Evolutionary conservation across 305 asterid genomes (phyloP).

Genomic region (Fraxinus greggii): DNA sequence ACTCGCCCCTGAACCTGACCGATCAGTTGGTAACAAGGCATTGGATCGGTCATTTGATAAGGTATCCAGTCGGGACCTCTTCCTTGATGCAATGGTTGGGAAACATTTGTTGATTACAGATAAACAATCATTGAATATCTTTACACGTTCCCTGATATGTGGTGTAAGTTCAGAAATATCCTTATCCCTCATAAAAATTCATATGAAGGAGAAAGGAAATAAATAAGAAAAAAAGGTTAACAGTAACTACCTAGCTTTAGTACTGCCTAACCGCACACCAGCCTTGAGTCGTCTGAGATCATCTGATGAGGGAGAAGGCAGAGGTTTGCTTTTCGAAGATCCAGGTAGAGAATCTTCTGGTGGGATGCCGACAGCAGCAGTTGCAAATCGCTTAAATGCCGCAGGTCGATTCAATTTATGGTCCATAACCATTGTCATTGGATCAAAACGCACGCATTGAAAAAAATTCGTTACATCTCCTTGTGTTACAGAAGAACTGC

Average conservation of each 20-base stretch:
- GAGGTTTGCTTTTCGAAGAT: slow-evolving; percentile 55
- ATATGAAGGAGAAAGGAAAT: slow-evolving; percentile 8
- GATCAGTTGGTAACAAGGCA: slow-evolving; percentile 55
- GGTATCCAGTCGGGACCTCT: slow-evolving; percentile 80
- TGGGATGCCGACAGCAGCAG: slow-evolving; percentile 72
- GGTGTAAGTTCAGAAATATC: slow-evolving; percentile 28
- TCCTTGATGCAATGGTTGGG: slow-evolving; percentile 76
- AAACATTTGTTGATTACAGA: slow-evolving; percentile 81
- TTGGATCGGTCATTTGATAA: slow-evolving; percentile 67
- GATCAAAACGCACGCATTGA: slow-evolving; percentile 86
- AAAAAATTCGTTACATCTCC: slow-evolving; percentile 74
- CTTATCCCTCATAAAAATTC: slow-evolving; percentile 22
- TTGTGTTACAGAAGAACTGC: slow-evolving; percentile 61
- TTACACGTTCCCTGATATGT: slow-evolving; percentile 79
- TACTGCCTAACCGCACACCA: slow-evolving; percentile 67
- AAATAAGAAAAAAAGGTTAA: slow-evolving; percentile 14
- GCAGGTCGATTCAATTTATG: slow-evolving; percentile 72
- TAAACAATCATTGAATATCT: slow-evolving; percentile 75
- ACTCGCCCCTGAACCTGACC: slow-evolving; percentile 52
- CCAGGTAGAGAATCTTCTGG: slow-evolving; percentile 61
- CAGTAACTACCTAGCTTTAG: slow-evolving; percentile 74
- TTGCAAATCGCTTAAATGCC: slow-evolving; percentile 73
- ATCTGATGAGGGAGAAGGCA: slow-evolving; percentile 63
- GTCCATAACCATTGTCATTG: slow-evolving; percentile 73
- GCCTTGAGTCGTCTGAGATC: slow-evolving; percentile 77